A percentile compares a stretch with the other conserved stretches of the same genome.
phyloP scores from a whole-genome alignment of 192 early-diverging fungal species.

The Dissophora globulifera region DNA sequence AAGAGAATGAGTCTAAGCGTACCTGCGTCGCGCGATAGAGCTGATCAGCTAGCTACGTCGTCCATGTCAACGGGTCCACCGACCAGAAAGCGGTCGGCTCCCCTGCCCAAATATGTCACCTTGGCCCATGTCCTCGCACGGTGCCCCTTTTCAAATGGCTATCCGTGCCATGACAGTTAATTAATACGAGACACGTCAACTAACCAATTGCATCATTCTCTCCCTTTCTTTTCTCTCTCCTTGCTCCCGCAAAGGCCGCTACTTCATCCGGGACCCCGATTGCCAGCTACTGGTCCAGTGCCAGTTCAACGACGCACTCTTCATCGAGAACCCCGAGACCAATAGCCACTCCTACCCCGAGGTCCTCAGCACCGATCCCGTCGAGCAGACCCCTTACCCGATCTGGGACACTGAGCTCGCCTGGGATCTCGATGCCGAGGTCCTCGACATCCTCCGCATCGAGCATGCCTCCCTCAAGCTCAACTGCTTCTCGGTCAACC shows the following conservation, averaged over 20 bases:
- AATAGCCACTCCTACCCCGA: slow-evolving; percentile 55
- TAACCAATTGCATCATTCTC: not conserved
- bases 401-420: slow-evolving; percentile 61
- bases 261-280: slow-evolving; percentile 55
- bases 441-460: slow-evolving; percentile 50
- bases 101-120: too few relatives aligned
- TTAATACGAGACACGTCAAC: not conserved
- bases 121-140: not conserved
- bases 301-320: slow-evolving; percentile 57
- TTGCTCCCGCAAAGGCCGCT: too few relatives aligned
- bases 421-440: slow-evolving; percentile 59
- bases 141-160: not conserved
- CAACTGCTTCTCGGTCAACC: slow-evolving; percentile 54
- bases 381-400: slow-evolving; percentile 55
- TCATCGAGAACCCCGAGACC: slow-evolving; percentile 55
- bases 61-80: too few relatives aligned
- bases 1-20: not conserved
- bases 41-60: too few relatives aligned
- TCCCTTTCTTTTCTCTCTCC: not conserved
- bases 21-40: too few relatives aligned
- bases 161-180: not conserved
- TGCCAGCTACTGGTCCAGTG: slow-evolving; percentile 54
- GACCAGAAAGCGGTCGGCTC: too few relatives aligned
- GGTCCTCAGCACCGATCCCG: slow-evolving; percentile 53
- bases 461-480: slow-evolving; percentile 57